Conservation (phyloP, 2,329 filamentous ascomycete genomes). For the Pseudopyricularia cyperi region DNA sequence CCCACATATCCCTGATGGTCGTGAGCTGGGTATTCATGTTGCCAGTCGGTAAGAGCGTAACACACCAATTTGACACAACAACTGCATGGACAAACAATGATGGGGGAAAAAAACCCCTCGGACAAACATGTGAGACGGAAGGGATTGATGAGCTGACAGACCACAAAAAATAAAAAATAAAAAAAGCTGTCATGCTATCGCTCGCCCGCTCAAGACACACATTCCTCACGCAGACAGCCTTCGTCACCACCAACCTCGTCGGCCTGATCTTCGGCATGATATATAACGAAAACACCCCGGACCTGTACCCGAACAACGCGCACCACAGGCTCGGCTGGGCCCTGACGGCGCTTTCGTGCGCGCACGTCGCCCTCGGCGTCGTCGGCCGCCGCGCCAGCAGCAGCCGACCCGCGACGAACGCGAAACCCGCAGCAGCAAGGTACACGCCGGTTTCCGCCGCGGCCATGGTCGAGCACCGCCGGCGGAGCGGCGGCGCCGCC, state of each 20-base stretch:
- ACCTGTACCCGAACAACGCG: conserved; percentile 77
- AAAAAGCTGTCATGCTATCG: conserved; percentile 70
- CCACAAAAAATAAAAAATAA: conserved; percentile 28
- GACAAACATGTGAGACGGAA: not conserved
- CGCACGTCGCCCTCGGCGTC: conserved; percentile 57
- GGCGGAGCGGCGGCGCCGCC: conserved; percentile 19
- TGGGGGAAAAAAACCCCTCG: not conserved
- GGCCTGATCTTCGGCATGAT: conserved; percentile 53
- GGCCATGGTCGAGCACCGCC: conserved; percentile 36
- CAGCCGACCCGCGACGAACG: conserved; percentile 12
- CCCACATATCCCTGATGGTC: conserved; percentile 59
- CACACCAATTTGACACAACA: not conserved
- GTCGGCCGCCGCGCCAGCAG: conserved; percentile 45
- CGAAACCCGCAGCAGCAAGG: conserved; percentile 15
- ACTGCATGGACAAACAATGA: not conserved
- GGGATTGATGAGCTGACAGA: not conserved
- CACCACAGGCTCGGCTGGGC: conserved; percentile 85
- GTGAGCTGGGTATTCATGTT: conserved; percentile 60
- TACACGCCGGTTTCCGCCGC: conserved; percentile 51
- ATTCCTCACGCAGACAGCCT: conserved; percentile 54
- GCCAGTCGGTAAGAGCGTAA: conserved; percentile 48
- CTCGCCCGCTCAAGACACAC: conserved; percentile 66
- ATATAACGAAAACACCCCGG: conserved; percentile 72
- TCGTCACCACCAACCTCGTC: conserved; percentile 48
- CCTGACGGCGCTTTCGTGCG: conserved; percentile 56